phyloP scores from a whole-genome alignment of 441 rosid genomes.

The Erodium texanum region DNA sequence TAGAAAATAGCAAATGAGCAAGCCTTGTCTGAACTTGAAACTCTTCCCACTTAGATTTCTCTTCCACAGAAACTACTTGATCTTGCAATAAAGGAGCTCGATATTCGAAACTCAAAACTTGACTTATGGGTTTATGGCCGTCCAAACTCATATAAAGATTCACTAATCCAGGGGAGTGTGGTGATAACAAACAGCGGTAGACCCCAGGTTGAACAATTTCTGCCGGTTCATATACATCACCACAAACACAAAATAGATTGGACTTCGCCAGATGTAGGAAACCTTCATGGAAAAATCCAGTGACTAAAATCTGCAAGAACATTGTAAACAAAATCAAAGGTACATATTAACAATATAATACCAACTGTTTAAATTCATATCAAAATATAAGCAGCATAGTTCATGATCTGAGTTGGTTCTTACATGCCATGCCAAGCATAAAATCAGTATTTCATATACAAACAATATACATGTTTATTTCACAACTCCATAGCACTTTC shows the following conservation, averaged over 20 bases:
- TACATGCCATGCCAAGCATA: not conserved
- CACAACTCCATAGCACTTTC: too few species aligned
- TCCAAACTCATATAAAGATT: slow-evolving; percentile 68
- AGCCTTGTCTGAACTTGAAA: slow-evolving; percentile 77
- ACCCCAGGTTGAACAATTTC: slow-evolving; percentile 78
- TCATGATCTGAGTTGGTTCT: not conserved
- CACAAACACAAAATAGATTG: slow-evolving; percentile 66
- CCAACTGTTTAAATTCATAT: not conserved
- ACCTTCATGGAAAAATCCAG: slow-evolving; percentile 68
- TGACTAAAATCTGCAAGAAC: slow-evolving; percentile 63
- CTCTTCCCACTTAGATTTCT: slow-evolving; percentile 55
- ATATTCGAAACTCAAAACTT: slow-evolving; percentile 64
- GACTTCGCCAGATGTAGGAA: slow-evolving; percentile 49
- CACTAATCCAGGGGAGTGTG: slow-evolving; percentile 64
- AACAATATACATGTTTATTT: too few species aligned
- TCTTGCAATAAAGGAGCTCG: slow-evolving; percentile 35
- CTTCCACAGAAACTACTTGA: slow-evolving; percentile 34
- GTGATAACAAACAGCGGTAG: slow-evolving; percentile 67
- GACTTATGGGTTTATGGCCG: slow-evolving; percentile 75
- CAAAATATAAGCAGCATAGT: not conserved
- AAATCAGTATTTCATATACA: not conserved
- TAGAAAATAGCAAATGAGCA: slow-evolving; percentile 65
- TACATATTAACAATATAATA: not conserved
- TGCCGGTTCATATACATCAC: slow-evolving; percentile 50
- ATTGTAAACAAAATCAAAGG: slow-evolving; percentile 16